Evolutionary conservation across 1,284 basidiomycete genomes (phyloP), one percentile per base, ranked within the genome.

Genomic region (Golubevia pallescens): DNA sequence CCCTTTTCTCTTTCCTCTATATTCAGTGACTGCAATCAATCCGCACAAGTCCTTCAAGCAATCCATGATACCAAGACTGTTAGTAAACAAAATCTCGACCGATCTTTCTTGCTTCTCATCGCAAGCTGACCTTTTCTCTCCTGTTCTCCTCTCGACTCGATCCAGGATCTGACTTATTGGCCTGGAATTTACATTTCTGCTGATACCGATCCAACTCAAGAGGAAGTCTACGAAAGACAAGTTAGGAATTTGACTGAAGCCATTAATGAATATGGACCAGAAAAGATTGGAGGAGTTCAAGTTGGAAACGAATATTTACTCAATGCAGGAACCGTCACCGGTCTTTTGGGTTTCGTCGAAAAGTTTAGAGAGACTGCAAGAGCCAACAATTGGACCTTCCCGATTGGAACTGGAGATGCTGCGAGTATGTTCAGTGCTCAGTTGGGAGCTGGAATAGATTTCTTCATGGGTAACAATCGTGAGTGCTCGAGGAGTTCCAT

Each of bases 251-350:
- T 81, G 4, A 62, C 64, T 1, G 65, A 67, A 52, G 77, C 78
- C 2, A 58, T 81, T 54, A 65, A 68, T 20, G 59, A 32, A 34
- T 75, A 68, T 61, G 78, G 78, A n/a, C 60, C 64, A 0, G 71
- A 74, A 24, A 67, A 71, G 64, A 59, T 81, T 32, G 73, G 64
- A 14, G 78, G 78, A 16, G 60, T 81, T 28, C 70, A 66, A 1
- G 78, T 81, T 2, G 78, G 78, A 13, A 77, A 81, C 63, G 78
- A 81, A 62, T 79, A 55, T 10, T 51, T 81, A 28, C 67, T 77
- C 52, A 79, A 78, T 42, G 73, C 70, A 20, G 78, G 78, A 0
- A 55, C 61, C 1, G 69, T 64, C n/a, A 24, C 67, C 3, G 61
- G 28, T 28, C 65, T 13, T 67, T 80, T 3, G 60, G 74, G 16